phyloP scores from a whole-genome alignment of 805 yeast species.

The Spathaspora sp. region DNA sequence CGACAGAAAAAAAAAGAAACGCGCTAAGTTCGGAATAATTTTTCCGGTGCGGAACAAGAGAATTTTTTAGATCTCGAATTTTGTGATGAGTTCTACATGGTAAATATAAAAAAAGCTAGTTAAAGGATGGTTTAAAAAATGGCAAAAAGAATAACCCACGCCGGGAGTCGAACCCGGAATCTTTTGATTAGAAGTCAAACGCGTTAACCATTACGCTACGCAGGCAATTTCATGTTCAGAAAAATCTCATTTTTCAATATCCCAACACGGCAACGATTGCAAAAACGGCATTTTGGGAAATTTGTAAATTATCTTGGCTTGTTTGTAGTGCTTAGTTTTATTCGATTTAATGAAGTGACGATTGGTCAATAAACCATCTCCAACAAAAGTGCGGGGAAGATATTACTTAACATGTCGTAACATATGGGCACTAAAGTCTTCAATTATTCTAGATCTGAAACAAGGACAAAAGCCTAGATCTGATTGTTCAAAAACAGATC shows the following conservation, averaged over 20 bases:
- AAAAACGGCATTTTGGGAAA: not conserved
- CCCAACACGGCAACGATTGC: not conserved
- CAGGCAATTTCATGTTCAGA: slow-evolving; percentile 31
- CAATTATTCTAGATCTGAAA: no score
- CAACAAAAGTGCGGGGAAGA: no score
- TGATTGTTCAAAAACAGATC: no score
- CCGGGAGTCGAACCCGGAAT: slow-evolving; percentile 63
- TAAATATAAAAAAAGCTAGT: not conserved
- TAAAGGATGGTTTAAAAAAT: not conserved
- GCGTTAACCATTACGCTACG: slow-evolving; percentile 68
- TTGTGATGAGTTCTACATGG: not conserved
- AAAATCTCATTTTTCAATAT: not conserved
- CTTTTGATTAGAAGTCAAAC: slow-evolving; percentile 66
- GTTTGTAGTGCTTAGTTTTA: no score
- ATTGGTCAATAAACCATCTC: no score
- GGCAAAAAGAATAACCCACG: slow-evolving; percentile 27
- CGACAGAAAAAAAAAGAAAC: not conserved
- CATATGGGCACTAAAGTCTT: no score
- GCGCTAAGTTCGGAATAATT: not conserved
- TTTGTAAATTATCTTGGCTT: not conserved
- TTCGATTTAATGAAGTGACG: no score
- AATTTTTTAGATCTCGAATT: not conserved
- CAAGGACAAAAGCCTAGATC: no score
- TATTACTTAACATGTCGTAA: no score
- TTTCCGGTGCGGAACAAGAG: not conserved